Evolutionary conservation across 805 yeast species (phyloP), one percentile per base, ranked within the genome.

Genomic region (Starmera dryadoides): DNA sequence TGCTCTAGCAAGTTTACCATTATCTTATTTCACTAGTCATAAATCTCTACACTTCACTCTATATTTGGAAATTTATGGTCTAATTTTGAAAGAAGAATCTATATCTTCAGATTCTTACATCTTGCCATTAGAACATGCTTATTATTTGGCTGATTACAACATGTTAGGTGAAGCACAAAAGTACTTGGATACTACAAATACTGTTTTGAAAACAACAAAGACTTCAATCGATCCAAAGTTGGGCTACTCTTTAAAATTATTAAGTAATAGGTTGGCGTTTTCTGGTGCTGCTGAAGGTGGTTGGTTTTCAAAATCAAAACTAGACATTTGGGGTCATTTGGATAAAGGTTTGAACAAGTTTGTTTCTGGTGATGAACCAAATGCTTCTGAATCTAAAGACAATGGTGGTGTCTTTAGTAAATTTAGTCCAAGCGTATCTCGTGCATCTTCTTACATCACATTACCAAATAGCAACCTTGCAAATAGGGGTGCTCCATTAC

Each of bases 271-370:
- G 47, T 51, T 77, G 19, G 65, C 75, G 6, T 75, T 70, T 10
- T 42, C 64, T 20, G 74, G 71, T 36, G 69, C 73, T 20, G 51
- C 63, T 18, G 75, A 71, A 33, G 72, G 75, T 23, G 72, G 88
- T 4, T 89, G 96, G 97, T 73, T 88, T 46, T 81, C 86, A 12
- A 79, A 80, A 51, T 83, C 82, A 19, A 79, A 76, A 48, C 66
- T 86, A 38, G 95, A 88, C 49, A 81, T 87, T 39, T 86, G 95
- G 95, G 91, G 93, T 10, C 89, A 83, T 33, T 60, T 86, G 34
- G 95, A 86, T 57, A 86, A 86, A 55, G 76, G 85, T 5, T 77
- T 83, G 53, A 80, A 75, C 55, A 80, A 79, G 56, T 79, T 81
- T 58, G 88, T 91, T 42, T 81, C 95, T 30, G 97, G 96, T 1